phyloP scores from a whole-genome alignment of 495 filamentous ascomycete genomes.

The Penicillium paradoxum region DNA sequence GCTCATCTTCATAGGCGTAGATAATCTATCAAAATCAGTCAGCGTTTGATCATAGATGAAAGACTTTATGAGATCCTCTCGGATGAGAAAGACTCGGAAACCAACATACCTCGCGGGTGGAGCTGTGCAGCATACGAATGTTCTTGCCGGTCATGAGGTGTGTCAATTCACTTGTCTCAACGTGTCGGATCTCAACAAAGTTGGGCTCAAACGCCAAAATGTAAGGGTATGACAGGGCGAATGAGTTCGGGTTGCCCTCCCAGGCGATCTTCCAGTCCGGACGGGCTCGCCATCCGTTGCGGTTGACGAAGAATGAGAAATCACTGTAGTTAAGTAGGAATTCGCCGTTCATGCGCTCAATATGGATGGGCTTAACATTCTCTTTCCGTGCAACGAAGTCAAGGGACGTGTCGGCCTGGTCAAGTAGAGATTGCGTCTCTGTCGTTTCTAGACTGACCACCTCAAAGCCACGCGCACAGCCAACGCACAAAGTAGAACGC shows the following conservation, averaged over 20 bases:
- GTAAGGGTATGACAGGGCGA: slow-evolving; percentile 91
- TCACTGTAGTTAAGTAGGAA: slow-evolving; percentile 98
- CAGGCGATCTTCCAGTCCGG: slow-evolving; percentile 96
- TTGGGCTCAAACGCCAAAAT: slow-evolving; percentile 98
- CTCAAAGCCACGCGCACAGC: slow-evolving; percentile 92
- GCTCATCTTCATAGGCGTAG: slow-evolving; percentile 96
- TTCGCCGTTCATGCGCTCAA: slow-evolving; percentile 92
- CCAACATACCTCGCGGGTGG: slow-evolving; percentile 83
- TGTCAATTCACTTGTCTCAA: slow-evolving; percentile 83
- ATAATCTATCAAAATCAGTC: slow-evolving; percentile 56
- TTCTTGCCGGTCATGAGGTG: slow-evolving; percentile 94
- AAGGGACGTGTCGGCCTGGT: slow-evolving; percentile 96
- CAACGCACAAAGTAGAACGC: slow-evolving; percentile 92
- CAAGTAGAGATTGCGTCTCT: slow-evolving; percentile 92
- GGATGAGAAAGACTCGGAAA: neutral
- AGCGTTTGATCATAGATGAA: slow-evolving; percentile 6
- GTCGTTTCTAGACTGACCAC: slow-evolving; percentile 95
- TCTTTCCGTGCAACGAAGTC: slow-evolving; percentile 94
- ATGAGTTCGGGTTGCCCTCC: slow-evolving; percentile 88
- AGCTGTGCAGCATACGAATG: slow-evolving; percentile 94
- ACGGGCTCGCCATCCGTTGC: slow-evolving; percentile 93
- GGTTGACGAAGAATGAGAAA: slow-evolving; percentile 98
- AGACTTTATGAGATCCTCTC: neutral
- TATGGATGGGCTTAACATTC: slow-evolving; percentile 92
- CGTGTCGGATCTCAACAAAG: slow-evolving; percentile 93